Conservation (phyloP, 179 eudicot species). For the Beta lomatogona region DNA sequence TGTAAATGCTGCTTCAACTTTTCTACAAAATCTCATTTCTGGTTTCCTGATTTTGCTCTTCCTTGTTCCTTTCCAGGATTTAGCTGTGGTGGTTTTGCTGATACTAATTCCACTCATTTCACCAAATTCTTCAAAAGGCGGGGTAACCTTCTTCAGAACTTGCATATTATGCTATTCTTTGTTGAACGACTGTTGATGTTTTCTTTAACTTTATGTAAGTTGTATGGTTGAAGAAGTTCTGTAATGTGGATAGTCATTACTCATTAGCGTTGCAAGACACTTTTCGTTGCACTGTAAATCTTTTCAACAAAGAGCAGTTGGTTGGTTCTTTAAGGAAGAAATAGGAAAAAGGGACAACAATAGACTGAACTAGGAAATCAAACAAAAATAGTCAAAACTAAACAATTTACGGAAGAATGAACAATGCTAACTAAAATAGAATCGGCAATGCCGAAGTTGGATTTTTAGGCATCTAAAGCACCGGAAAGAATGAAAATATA, state of each 20-base stretch:
- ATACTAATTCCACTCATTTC: conserved; percentile 97
- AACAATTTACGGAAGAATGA: no score
- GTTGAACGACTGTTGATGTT: not conserved
- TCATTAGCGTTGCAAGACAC: not conserved
- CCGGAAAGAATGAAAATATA: no score
- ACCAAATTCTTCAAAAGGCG: conserved; percentile 99
- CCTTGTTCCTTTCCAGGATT: conserved; percentile 57
- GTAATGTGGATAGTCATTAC: not conserved
- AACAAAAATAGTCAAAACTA: no score
- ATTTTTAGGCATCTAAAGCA: no score
- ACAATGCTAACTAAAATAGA: no score
- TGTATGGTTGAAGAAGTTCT: not conserved
- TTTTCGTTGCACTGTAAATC: not conserved
- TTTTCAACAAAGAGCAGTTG: not conserved
- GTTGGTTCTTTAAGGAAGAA: not conserved
- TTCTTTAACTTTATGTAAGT: not conserved
- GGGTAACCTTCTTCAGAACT: conserved; percentile 61
- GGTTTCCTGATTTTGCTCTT: conserved; percentile 6
- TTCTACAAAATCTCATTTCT: not conserved
- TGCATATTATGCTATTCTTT: conserved; percentile 4
- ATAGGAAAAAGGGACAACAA: no score
- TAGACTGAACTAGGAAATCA: no score
- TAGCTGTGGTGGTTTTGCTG: conserved; percentile 97
- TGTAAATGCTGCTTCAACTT: not conserved
- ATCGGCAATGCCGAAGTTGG: no score